Evolutionary conservation across 164 flowering plant species (phyloP).

Genomic region (Berberis vulgaris): DNA sequence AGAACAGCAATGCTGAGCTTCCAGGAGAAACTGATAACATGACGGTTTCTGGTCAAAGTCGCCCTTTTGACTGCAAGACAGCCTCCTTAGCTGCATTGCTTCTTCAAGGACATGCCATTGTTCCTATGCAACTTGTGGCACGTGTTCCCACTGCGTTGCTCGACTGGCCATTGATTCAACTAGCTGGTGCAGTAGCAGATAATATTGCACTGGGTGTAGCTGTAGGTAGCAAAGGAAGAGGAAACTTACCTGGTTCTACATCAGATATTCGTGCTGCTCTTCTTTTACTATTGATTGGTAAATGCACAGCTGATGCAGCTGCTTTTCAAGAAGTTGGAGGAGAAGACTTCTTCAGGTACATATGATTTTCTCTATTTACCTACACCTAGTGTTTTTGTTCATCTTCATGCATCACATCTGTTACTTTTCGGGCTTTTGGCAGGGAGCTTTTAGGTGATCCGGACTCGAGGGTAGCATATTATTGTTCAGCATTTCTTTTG

Average conservation of each 20-base stretch:
- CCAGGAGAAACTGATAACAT: slow-evolving; percentile 28
- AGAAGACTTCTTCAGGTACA: slow-evolving; percentile 84
- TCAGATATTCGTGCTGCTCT: slow-evolving; percentile 94
- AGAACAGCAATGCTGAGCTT: slow-evolving; percentile 27
- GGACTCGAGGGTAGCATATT: slow-evolving; percentile 96
- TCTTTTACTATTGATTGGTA: slow-evolving; percentile 84
- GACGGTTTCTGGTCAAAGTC: slow-evolving; percentile 12
- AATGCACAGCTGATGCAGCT: slow-evolving; percentile 83
- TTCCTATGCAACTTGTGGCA: slow-evolving; percentile 88
- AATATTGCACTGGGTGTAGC: slow-evolving; percentile 91
- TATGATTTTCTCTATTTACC: neutral
- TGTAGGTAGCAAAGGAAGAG: slow-evolving; percentile 98
- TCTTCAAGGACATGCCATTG: slow-evolving; percentile 76
- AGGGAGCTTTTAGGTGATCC: slow-evolving; percentile 93
- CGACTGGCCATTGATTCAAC: slow-evolving; percentile 98
- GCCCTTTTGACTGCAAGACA: slow-evolving; percentile 34
- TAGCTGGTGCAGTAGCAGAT: slow-evolving; percentile 96
- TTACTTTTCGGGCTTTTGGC: slow-evolving; percentile 13
- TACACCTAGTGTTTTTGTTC: neutral
- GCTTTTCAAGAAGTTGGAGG: slow-evolving; percentile 88
- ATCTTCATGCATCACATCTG: slow-evolving; percentile 1
- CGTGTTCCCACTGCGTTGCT: slow-evolving; percentile 83
- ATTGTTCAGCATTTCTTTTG: slow-evolving; percentile 88
- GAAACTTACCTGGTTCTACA: slow-evolving; percentile 88
- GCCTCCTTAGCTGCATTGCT: slow-evolving; percentile 90